Evolutionary conservation across 441 rosid species (phyloP).

Genomic region (Pelargonium hybrid): DNA sequence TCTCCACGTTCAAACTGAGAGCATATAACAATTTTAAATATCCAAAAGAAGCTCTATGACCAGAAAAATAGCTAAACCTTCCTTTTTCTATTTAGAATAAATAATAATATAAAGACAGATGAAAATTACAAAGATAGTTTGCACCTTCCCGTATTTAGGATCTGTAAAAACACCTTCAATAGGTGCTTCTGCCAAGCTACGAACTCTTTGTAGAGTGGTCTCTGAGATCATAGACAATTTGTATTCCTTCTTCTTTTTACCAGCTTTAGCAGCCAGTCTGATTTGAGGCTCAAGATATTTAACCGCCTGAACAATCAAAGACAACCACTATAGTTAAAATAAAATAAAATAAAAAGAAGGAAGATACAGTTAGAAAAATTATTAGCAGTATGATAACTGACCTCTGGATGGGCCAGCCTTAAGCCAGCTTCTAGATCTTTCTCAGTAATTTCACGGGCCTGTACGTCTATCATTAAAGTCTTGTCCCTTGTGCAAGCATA

Average conservation of each 20-base stretch:
- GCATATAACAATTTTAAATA: slow-evolving; percentile 12
- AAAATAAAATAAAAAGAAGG: slow-evolving; percentile 11
- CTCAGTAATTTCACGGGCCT: slow-evolving; percentile 77
- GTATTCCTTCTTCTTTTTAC: slow-evolving; percentile 86
- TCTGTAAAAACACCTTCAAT: slow-evolving; percentile 74
- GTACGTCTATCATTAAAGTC: slow-evolving; percentile 94
- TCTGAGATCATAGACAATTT: slow-evolving; percentile 71
- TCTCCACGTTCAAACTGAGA: slow-evolving; percentile 92
- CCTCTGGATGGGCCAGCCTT: slow-evolving; percentile 96
- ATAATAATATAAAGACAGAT: too few relatives aligned
- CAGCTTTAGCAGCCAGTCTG: slow-evolving; percentile 78
- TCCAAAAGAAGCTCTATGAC: neutral
- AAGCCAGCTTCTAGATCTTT: slow-evolving; percentile 80
- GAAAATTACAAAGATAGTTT: slow-evolving; percentile 6
- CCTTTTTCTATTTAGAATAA: neutral
- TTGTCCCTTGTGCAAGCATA: slow-evolving; percentile 94
- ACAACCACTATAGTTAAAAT: slow-evolving; percentile 4
- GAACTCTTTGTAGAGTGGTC: slow-evolving; percentile 52
- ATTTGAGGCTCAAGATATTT: slow-evolving; percentile 84
- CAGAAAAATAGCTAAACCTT: neutral
- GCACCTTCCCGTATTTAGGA: slow-evolving; percentile 88
- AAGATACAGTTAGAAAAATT: neutral
- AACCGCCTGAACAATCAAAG: slow-evolving; percentile 54
- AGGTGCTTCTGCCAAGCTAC: slow-evolving; percentile 50
- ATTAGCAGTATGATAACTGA: slow-evolving; percentile 19